These are phyloP conservation scores for Dactylellina sp. DNA, from an alignment of 2,329 filamentous ascomycete species.

Conservation along the genomic window DNA sequence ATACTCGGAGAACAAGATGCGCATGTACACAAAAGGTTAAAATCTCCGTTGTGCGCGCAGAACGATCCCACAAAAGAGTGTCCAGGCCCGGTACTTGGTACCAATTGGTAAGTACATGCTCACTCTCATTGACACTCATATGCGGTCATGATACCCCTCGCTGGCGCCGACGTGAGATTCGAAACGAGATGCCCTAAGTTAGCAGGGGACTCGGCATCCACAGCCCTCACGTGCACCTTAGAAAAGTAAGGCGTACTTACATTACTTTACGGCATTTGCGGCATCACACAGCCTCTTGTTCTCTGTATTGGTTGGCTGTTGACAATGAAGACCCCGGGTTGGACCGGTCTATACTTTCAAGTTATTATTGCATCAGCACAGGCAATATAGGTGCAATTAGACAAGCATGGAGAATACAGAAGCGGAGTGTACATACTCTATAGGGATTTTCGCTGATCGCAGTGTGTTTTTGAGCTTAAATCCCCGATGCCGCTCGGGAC, in stretches of 20 bases:
- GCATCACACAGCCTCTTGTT: background rate
- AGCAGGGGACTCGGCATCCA: too few species aligned
- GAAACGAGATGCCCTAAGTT: background rate
- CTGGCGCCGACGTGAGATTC: background rate
- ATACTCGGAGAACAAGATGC: slow-evolving; percentile 6
- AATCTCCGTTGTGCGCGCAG: slow-evolving; percentile 31
- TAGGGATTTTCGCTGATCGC: too few species aligned
- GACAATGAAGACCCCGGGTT: slow-evolving; percentile 2
- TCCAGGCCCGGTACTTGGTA: background rate
- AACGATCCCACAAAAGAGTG: background rate
- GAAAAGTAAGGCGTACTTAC: too few species aligned
- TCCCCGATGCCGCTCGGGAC: background rate
- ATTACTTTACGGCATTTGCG: slow-evolving; percentile 1
- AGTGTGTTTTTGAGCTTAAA: too few species aligned
- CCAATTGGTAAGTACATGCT: background rate
- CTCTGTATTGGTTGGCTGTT: background rate
- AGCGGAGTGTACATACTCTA: background rate
- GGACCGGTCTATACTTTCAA: slow-evolving; percentile 1
- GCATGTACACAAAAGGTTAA: slow-evolving; percentile 20
- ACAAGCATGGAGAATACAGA: background rate
- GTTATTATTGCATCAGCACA: slow-evolving; percentile 1
- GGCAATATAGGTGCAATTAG: background rate
- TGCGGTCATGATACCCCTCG: background rate
- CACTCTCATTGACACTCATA: background rate
- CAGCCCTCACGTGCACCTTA: too few species aligned